phyloP scores from a whole-genome alignment of 2,329 filamentous ascomycete genomes.

The Calonectria montana region DNA sequence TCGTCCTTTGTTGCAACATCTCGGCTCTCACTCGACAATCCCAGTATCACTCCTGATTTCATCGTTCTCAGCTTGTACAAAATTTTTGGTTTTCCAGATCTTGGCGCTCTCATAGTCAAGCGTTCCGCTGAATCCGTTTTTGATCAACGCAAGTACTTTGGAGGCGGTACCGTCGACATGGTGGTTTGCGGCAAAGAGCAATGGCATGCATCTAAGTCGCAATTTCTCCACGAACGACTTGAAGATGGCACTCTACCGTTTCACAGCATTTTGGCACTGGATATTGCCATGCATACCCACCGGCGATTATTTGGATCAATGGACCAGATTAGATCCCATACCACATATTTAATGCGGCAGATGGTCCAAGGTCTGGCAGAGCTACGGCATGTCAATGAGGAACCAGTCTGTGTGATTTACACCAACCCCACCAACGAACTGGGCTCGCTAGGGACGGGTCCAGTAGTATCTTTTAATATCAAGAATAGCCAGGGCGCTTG shows the following conservation, averaged over 20 bases:
- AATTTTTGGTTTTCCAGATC: constrained; percentile 96
- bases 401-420: constrained; percentile 75
- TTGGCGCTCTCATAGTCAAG: constrained; percentile 86
- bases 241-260: constrained; percentile 94
- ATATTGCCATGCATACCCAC: constrained; percentile 79
- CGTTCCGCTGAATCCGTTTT: constrained; percentile 76
- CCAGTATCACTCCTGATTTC: constrained; percentile 79
- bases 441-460: constrained; percentile 66
- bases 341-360: constrained; percentile 69
- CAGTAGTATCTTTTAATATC: constrained; percentile 87
- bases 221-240: constrained; percentile 80
- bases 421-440: constrained; percentile 43
- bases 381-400: constrained; percentile 77
- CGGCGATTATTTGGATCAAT: constrained; percentile 77
- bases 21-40: constrained; percentile 75
- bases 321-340: constrained; percentile 76
- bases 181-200: constrained; percentile 80
- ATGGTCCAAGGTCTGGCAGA: constrained; percentile 68
- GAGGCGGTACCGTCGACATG: constrained; percentile 93
- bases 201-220: constrained; percentile 84
- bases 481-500: constrained; percentile 75
- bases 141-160: constrained; percentile 81
- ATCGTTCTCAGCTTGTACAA: constrained; percentile 92
- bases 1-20: constrained; percentile 84
- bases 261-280: constrained; percentile 88